Evolutionary conservation across 257 asterid species (phyloP).

Genomic region (Ophiorrhiza pumila): DNA sequence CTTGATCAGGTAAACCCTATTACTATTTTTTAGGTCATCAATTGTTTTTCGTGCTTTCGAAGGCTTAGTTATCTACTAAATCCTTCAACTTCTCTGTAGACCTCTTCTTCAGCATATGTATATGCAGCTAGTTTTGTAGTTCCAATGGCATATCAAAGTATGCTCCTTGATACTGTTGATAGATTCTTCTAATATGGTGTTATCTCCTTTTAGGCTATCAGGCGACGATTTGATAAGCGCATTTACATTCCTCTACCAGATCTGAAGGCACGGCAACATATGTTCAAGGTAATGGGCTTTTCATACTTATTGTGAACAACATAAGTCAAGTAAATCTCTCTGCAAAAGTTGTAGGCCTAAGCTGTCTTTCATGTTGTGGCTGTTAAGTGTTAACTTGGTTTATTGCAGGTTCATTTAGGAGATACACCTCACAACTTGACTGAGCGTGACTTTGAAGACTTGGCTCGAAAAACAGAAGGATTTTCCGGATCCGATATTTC

Average conservation of each 20-base stretch:
- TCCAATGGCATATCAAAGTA: background rate
- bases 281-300: conserved; percentile 70
- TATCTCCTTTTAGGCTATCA: conserved; percentile 55
- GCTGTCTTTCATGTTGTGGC: background rate
- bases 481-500: conserved; percentile 57
- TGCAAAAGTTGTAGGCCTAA: background rate
- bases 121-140: background rate
- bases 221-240: conserved; percentile 96
- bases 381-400: background rate
- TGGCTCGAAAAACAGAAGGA: conserved; percentile 47
- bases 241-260: conserved; percentile 97
- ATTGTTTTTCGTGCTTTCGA: background rate
- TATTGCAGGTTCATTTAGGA: conserved; percentile 46
- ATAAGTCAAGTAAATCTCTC: background rate
- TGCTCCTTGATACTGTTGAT: background rate
- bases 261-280: conserved; percentile 86
- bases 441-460: conserved; percentile 44
- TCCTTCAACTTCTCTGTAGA: background rate
- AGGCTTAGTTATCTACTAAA: background rate
- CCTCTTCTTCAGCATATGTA: background rate
- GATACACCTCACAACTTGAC: conserved; percentile 54
- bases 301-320: background rate
- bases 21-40: background rate
- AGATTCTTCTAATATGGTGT: background rate
- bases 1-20: conserved; percentile 78